phyloP scores from a whole-genome alignment of 2,329 filamentous ascomycete genomes.

The Alternaria triticimaculans region DNA sequence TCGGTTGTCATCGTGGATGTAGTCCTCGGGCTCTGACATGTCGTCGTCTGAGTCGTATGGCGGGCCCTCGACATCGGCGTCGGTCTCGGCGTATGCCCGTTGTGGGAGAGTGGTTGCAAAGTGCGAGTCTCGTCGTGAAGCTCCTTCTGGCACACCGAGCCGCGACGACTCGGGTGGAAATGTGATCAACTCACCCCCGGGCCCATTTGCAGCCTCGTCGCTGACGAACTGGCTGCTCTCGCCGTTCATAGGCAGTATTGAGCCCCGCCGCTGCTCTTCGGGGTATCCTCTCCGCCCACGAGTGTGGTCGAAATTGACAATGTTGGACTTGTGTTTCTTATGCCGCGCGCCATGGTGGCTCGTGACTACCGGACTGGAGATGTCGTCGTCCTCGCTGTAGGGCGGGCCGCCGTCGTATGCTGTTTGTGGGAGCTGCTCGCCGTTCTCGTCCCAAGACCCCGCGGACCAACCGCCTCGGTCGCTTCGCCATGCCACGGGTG shows the following conservation, averaged over 20 bases:
- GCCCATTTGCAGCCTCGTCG: slow-evolving; percentile 72
- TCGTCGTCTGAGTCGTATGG: slow-evolving; percentile 57
- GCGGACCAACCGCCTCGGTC: slow-evolving; percentile 65
- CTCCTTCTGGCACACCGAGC: slow-evolving; percentile 38
- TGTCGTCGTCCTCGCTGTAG: slow-evolving; percentile 94
- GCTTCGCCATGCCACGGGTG: slow-evolving; percentile 74
- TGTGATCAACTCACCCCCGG: slow-evolving; percentile 80
- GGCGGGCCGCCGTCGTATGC: slow-evolving; percentile 82
- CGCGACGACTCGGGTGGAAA: slow-evolving; percentile 66
- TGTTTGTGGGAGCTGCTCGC: slow-evolving; percentile 78
- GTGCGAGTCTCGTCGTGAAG: slow-evolving; percentile 60
- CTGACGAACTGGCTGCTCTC: slow-evolving; percentile 78
- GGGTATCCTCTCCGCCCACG: slow-evolving; percentile 42
- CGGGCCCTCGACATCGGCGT: slow-evolving; percentile 49
- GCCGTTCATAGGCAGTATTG: slow-evolving; percentile 59
- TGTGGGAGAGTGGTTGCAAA: slow-evolving; percentile 58
- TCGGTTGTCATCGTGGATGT: slow-evolving; percentile 69
- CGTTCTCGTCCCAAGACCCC: slow-evolving; percentile 60
- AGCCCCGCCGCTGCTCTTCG: slow-evolving; percentile 54
- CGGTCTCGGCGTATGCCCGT: slow-evolving; percentile 50
- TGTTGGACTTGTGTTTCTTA: slow-evolving; percentile 73
- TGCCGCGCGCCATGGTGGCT: slow-evolving; percentile 70
- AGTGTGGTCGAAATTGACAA: slow-evolving; percentile 50
- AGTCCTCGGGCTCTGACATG: slow-evolving; percentile 58
- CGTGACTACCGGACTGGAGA: slow-evolving; percentile 86